Evolutionary conservation across 441 rosid species (phyloP).

Genomic region (Breynia disticha): DNA sequence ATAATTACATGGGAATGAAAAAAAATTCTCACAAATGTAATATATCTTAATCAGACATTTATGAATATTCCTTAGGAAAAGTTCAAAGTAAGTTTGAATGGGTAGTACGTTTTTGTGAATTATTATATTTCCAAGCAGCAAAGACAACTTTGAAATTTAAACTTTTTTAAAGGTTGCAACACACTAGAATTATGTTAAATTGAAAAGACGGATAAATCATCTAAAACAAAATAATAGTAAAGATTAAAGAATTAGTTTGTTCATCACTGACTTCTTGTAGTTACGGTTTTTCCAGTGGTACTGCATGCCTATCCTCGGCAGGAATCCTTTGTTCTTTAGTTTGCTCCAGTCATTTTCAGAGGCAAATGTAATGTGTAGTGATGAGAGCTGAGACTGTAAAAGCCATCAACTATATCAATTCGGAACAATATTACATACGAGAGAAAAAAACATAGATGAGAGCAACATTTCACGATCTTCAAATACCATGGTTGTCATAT

Average conservation of each 20-base stretch:
- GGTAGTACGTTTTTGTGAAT: too few relatives aligned
- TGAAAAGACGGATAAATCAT: not conserved
- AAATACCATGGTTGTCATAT: conserved; percentile 57
- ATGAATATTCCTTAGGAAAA: not conserved
- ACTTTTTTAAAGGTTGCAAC: too few relatives aligned
- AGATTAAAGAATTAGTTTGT: conserved; percentile 4
- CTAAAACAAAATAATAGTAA: not conserved
- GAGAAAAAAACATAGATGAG: not conserved
- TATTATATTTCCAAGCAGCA: too few relatives aligned
- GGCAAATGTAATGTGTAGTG: conserved; percentile 77
- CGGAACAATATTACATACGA: conserved; percentile 8
- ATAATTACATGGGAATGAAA: not conserved
- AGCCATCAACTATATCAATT: conserved; percentile 7
- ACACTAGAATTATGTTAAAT: not conserved
- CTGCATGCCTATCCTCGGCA: conserved; percentile 87
- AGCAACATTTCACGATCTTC: not conserved
- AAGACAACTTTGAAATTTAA: too few relatives aligned
- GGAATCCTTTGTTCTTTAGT: conserved; percentile 61
- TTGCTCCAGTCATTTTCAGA: conserved; percentile 69
- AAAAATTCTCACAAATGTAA: not conserved
- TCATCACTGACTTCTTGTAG: conserved; percentile 52
- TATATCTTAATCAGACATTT: not conserved
- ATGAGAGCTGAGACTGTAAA: conserved; percentile 64
- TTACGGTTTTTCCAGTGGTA: conserved; percentile 88
- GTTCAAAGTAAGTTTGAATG: not conserved